phyloP scores from a whole-genome alignment of 208 protist species.

The Wallacemonas collosoma region DNA sequence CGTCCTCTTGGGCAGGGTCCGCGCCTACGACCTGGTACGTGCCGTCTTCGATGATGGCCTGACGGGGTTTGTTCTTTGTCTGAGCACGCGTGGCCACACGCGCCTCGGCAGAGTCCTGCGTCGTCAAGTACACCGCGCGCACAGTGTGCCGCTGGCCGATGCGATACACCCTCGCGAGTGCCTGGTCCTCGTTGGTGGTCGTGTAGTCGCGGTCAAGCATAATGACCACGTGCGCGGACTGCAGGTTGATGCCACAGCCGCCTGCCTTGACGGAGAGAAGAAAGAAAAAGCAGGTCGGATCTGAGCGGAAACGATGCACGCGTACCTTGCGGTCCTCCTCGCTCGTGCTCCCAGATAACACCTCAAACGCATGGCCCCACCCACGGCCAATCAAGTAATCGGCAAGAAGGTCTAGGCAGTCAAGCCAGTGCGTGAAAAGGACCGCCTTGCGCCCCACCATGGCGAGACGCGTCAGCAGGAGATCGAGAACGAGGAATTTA shows the following conservation, averaged over 20 bases:
- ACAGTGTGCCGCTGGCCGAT: slow-evolving; percentile 98
- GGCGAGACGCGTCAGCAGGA: slow-evolving; percentile 64
- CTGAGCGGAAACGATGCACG: slow-evolving; percentile 91
- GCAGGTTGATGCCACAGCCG: slow-evolving; percentile 97
- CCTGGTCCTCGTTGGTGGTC: slow-evolving; percentile 96
- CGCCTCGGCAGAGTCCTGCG: slow-evolving; percentile 65
- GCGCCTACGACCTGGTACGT: slow-evolving; percentile 29
- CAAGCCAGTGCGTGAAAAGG: slow-evolving; percentile 98
- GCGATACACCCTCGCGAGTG: slow-evolving; percentile 94
- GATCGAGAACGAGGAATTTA: slow-evolving; percentile 92
- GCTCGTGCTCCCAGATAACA: slow-evolving; percentile 71
- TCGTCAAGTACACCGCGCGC: slow-evolving; percentile 93
- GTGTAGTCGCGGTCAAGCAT: slow-evolving; percentile 98
- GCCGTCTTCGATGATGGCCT: slow-evolving; percentile 57
- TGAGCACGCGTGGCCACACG: slow-evolving; percentile 40
- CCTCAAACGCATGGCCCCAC: slow-evolving; percentile 38
- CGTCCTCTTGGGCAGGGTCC: not conserved
- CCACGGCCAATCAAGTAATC: slow-evolving; percentile 78
- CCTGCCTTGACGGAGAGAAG: slow-evolving; percentile 96
- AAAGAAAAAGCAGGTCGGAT: slow-evolving; percentile 91
- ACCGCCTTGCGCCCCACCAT: slow-evolving; percentile 80
- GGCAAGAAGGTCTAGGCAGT: slow-evolving; percentile 94
- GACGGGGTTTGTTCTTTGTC: slow-evolving; percentile 53
- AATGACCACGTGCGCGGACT: slow-evolving; percentile 96
- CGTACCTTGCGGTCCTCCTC: slow-evolving; percentile 56